Base-by-base conservation (phyloP, 1,284 basidiomycete genomes). In the Singerocomus rubriflavus region DNA sequence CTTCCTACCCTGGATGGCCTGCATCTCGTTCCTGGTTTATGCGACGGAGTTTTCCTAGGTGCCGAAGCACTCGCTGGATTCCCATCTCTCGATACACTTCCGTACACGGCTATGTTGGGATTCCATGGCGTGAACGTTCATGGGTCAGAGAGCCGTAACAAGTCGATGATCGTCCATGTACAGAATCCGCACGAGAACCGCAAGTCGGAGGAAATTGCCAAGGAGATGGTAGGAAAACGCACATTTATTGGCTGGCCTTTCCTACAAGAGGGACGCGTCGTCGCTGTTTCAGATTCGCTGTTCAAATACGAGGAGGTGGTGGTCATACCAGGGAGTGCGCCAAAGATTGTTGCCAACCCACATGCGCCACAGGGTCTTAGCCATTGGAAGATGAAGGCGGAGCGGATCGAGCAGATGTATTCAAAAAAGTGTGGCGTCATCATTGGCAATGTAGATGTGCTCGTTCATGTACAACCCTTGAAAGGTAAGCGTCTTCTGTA, bases 111-210 rank as follows among this genome's bases (percentile, higher is more conserved):
- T 2, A 72, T 77, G 17, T 77, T 98, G 9, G 91, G 85, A 13
- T 81, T 84, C 68, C 95, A 98, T 64, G 84, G 88, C 32, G 94
- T 99, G 60, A 98, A 93, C 64, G 86, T 99, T 8, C 97, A 98
- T 71, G 92, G 94, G 48, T 78, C 84, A 5, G 94, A 97, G 66
- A 91, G 85, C 56, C 80, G 86, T 36, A 95, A 94, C 71, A 91
- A 93, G 68, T 94, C 92, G 5, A 93, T 99, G 83, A 76, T 99
- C 44, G 79, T 99, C 32, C 84, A 89, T 57, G 82, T 98, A 57
- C 76, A 88, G 47, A 92, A 92, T 62, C 78, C 80, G 1, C 79
- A 85, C 66, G 89, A 93, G 54, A 72, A 74, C 43, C 71, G 75
- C 59, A 88, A 85, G 66, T 72, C 81, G 10, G 82, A 88, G 62